A percentile compares a stretch with the other conserved stretches of the same genome.
These are phyloP conservation scores for Aspergillus phoenicis DNA, from an alignment of 2,329 filamentous ascomycete genomes.

Conservation along the genomic window DNA sequence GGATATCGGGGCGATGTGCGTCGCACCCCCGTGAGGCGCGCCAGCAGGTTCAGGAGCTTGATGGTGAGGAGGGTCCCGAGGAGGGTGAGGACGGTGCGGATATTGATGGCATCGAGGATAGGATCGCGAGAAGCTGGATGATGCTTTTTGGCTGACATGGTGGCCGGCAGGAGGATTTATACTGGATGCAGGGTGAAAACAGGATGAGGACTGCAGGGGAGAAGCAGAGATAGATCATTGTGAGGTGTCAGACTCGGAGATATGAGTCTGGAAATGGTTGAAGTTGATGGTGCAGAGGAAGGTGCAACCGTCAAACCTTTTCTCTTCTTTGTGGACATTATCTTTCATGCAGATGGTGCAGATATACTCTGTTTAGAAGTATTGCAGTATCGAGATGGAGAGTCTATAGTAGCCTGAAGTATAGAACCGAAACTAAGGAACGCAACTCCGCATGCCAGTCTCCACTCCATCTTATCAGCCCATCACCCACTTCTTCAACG, in stretches of 20 bases:
- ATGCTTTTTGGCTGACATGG: constrained; percentile 4
- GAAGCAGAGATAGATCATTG: neutral
- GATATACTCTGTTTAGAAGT: no score
- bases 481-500: neutral
- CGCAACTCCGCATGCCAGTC: constrained; percentile 1
- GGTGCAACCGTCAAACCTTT: neutral
- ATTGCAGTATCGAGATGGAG: no score
- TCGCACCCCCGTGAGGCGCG: constrained; percentile 20
- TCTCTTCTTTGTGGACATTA: no score
- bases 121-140: neutral
- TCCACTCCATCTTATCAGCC: constrained; percentile 6
- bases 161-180: neutral
- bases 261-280: neutral
- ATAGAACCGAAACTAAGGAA: no score
- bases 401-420: no score
- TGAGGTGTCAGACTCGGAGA: constrained; percentile 1
- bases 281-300: neutral
- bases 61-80: constrained; percentile 21
- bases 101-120: neutral
- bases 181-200: neutral
- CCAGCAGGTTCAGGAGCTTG: constrained; percentile 29
- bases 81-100: neutral
- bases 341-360: no score
- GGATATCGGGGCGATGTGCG: constrained; percentile 15
- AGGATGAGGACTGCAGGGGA: neutral